Conservation (phyloP, 306 rosid species). For the Vigna trinervia region DNA sequence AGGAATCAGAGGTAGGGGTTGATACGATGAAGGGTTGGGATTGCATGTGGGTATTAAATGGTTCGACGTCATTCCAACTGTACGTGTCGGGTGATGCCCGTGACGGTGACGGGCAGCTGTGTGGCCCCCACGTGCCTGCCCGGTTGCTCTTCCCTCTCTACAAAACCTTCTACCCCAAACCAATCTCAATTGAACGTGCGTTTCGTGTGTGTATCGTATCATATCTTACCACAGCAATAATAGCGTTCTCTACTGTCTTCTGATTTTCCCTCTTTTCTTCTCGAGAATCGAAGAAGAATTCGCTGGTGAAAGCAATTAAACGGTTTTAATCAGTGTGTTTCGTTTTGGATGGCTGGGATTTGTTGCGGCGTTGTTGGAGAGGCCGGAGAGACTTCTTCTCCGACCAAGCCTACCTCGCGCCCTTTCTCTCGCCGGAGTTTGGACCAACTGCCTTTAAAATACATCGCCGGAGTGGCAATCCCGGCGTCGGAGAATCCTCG, state of each 20-base stretch:
- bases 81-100: conserved; percentile 73
- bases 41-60: conserved; percentile 43
- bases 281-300: not conserved
- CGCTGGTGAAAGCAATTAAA: not conserved
- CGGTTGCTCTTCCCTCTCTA: conserved; percentile 12
- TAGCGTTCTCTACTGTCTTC: no score
- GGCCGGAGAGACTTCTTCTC: conserved; percentile 55
- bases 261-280: not conserved
- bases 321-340: not conserved
- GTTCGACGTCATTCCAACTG: conserved; percentile 85
- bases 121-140: conserved; percentile 65
- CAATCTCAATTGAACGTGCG: conserved; percentile 32
- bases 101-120: conserved; percentile 78
- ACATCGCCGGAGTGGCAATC: conserved; percentile 52
- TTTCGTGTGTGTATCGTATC: not conserved
- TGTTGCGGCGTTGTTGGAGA: conserved; percentile 81
- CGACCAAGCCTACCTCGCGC: conserved; percentile 51
- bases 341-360: conserved; percentile 66
- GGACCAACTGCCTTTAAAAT: conserved; percentile 52
- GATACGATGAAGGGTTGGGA: conserved; percentile 44
- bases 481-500: conserved; percentile 39
- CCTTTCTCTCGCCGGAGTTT: conserved; percentile 58
- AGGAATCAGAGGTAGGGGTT: not conserved
- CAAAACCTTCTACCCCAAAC: conserved; percentile 47
- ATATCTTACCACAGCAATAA: no score